These are phyloP conservation scores for Naematelia aurantialba DNA, from an alignment of 768 basidiomycete genomes.

Conservation along the genomic window DNA sequence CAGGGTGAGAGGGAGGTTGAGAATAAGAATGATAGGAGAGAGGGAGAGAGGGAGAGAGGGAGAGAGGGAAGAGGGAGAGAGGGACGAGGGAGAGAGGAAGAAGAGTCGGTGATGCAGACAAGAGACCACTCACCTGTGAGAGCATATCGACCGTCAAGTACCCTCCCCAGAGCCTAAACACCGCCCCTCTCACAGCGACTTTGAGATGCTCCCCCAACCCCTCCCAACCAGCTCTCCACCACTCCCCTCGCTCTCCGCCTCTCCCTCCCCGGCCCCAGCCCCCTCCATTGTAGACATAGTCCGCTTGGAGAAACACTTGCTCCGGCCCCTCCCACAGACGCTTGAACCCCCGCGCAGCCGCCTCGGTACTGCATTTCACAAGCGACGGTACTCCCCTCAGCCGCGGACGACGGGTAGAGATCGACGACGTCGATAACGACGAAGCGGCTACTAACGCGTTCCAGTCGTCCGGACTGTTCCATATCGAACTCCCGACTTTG, in stretches of 20 bases:
- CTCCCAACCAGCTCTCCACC: slow-evolving; percentile 30
- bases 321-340: slow-evolving; percentile 31
- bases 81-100: too few species aligned
- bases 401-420: slow-evolving; percentile 26
- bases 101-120: not conserved
- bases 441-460: slow-evolving; percentile 29
- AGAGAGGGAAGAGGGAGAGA: too few species aligned
- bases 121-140: slow-evolving; percentile 21
- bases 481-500: slow-evolving; percentile 22
- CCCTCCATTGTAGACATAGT: too few species aligned
- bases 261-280: slow-evolving; percentile 1
- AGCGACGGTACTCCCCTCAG: slow-evolving; percentile 26
- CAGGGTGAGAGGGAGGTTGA: too few species aligned
- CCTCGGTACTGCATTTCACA: slow-evolving; percentile 13
- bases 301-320: too few species aligned
- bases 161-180: slow-evolving; percentile 29
- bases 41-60: too few species aligned
- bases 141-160: slow-evolving; percentile 26
- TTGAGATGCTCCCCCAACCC: slow-evolving; percentile 31
- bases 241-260: slow-evolving; percentile 7
- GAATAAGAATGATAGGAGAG: too few species aligned
- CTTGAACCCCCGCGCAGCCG: slow-evolving; percentile 32
- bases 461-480: slow-evolving; percentile 39
- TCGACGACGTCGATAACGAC: slow-evolving; percentile 32
- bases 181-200: slow-evolving; percentile 23